phyloP scores from a whole-genome alignment of 495 filamentous ascomycete genomes.

The Penicillium roqueforti region DNA sequence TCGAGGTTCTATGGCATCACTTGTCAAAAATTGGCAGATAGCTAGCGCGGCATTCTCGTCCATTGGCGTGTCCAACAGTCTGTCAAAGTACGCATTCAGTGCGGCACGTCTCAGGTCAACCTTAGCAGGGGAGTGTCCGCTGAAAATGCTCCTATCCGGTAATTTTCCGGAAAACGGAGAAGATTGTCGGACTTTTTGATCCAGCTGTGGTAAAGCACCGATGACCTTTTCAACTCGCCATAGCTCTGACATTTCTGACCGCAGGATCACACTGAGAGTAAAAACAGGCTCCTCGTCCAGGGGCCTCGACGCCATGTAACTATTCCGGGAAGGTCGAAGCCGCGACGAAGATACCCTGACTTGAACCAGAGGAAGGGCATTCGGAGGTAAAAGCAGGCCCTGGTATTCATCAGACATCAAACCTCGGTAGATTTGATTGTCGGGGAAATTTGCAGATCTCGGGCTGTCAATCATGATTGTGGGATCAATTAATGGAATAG shows the following conservation, averaged over 20 bases:
- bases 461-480: slow-evolving; percentile 38
- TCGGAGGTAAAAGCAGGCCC: slow-evolving; percentile 76
- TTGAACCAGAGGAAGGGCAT: slow-evolving; percentile 81
- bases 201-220: slow-evolving; percentile 71
- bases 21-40: slow-evolving; percentile 84
- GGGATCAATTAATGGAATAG: slow-evolving; percentile 41
- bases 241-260: slow-evolving; percentile 72
- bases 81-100: slow-evolving; percentile 79
- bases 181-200: slow-evolving; percentile 70
- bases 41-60: slow-evolving; percentile 74
- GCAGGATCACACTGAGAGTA: slow-evolving; percentile 77
- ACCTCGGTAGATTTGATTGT: slow-evolving; percentile 54
- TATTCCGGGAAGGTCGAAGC: slow-evolving; percentile 85
- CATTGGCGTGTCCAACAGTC: slow-evolving; percentile 74
- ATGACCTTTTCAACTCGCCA: slow-evolving; percentile 95
- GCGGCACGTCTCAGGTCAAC: slow-evolving; percentile 81
- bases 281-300: slow-evolving; percentile 89
- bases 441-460: slow-evolving; percentile 18
- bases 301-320: slow-evolving; percentile 62
- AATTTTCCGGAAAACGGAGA: slow-evolving; percentile 63
- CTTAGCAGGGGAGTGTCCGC: slow-evolving; percentile 88
- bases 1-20: slow-evolving; percentile 74
- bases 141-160: slow-evolving; percentile 83
- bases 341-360: slow-evolving; percentile 87
- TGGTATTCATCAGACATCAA: slow-evolving; percentile 80